phyloP scores from a whole-genome alignment of 768 basidiomycete genomes.

The Galerina marginata region DNA sequence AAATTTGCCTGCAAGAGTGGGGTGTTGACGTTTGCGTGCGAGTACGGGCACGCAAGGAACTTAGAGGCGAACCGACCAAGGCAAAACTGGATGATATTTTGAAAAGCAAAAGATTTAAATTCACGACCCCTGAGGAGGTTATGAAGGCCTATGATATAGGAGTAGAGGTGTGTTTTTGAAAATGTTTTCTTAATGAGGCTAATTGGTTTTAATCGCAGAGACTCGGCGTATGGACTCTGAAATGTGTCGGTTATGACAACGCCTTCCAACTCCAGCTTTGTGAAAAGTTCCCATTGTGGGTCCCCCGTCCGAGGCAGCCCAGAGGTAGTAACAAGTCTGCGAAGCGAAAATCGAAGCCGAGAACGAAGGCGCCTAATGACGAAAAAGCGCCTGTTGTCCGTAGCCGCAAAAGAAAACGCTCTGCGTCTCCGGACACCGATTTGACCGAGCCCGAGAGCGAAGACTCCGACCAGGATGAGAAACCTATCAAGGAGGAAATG shows the following conservation, averaged over 20 bases:
- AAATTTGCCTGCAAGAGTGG: slow-evolving; percentile 34
- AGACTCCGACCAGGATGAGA: background rate
- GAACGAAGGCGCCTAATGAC: background rate
- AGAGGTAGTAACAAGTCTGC: no score
- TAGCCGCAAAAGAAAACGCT: background rate
- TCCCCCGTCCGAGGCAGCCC: slow-evolving; percentile 3
- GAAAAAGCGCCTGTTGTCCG: background rate
- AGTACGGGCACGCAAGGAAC: slow-evolving; percentile 29
- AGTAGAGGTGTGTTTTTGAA: slow-evolving; percentile 32
- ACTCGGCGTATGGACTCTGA: slow-evolving; percentile 43
- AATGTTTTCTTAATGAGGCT: background rate
- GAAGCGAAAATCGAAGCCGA: background rate
- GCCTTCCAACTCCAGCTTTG: slow-evolving; percentile 39
- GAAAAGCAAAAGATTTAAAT: slow-evolving; percentile 6
- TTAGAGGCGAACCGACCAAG: slow-evolving; percentile 29
- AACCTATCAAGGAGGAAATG: background rate
- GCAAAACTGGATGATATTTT: slow-evolving; percentile 26
- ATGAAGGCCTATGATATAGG: slow-evolving; percentile 31
- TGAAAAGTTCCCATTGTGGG: slow-evolving; percentile 25
- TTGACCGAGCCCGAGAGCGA: background rate
- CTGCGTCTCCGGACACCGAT: background rate
- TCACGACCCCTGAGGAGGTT: slow-evolving; percentile 32
- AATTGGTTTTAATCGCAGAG: slow-evolving; percentile 19
- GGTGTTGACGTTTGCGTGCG: slow-evolving; percentile 30
- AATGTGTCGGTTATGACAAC: slow-evolving; percentile 46